A percentile compares a stretch with the other conserved stretches of the same genome.
phyloP scores from a whole-genome alignment of 352 stramenopile species.

The Globisporangium cylindrosporum region DNA sequence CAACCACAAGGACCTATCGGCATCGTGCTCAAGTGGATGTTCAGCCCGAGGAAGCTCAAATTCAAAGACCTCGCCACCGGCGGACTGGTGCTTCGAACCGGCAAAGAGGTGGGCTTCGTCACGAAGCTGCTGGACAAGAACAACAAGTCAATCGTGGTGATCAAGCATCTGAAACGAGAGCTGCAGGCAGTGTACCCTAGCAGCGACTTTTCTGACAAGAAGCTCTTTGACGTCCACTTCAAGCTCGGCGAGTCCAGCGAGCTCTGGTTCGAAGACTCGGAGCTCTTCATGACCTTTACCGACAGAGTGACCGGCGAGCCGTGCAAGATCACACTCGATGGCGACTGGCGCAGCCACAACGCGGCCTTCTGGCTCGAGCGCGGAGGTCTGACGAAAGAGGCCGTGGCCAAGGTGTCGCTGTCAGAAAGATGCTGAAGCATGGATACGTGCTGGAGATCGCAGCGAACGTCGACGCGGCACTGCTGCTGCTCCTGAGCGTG shows the following conservation, averaged over 20 bases:
- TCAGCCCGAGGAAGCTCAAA: not conserved
- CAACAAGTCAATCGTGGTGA: not conserved
- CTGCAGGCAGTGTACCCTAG: not conserved
- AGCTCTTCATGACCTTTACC: not conserved
- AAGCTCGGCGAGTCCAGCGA: not conserved
- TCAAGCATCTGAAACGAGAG: not conserved
- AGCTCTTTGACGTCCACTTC: slow-evolving; percentile 3
- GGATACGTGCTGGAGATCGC: not conserved
- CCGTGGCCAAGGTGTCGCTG: not conserved
- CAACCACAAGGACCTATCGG: not conserved
- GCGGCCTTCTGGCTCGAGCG: slow-evolving; percentile 4
- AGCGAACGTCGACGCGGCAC: not conserved
- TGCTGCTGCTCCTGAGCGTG: not conserved
- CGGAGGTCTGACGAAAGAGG: not conserved
- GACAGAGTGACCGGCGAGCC: not conserved
- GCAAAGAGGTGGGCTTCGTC: not conserved
- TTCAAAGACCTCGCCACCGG: not conserved
- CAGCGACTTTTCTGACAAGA: not conserved
- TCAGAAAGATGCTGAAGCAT: not conserved
- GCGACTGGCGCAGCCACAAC: not conserved
- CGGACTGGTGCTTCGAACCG: not conserved
- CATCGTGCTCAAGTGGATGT: not conserved
- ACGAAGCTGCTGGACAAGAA: not conserved
- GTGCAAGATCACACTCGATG: slow-evolving; percentile 2
- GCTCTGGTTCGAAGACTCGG: slow-evolving; percentile 3